A percentile compares a stretch with the other conserved stretches of the same genome.
phyloP scores from a whole-genome alignment of 2,329 filamentous ascomycete genomes.

The Drechslerella stenobrocha region DNA sequence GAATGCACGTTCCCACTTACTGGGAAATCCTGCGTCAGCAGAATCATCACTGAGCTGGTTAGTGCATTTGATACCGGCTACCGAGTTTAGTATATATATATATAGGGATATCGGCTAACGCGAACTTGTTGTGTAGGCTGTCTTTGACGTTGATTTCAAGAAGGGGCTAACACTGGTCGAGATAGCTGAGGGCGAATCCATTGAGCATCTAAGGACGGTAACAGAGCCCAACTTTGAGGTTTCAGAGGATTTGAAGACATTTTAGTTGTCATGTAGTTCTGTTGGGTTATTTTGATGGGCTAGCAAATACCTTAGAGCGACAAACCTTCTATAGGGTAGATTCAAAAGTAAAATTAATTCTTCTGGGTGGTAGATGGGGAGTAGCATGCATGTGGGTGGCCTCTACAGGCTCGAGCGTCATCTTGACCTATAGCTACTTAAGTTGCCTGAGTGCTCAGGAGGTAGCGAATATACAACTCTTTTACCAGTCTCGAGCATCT shows the following conservation, averaged over 20 bases:
- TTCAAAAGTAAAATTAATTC: no score
- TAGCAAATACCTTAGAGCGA: no score
- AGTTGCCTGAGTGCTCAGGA: no score
- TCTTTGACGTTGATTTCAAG: conserved; percentile 69
- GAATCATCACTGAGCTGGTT: conserved; percentile 70
- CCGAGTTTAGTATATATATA: not conserved
- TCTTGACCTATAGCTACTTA: no score
- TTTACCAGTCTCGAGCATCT: no score
- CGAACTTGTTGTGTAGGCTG: conserved; percentile 62
- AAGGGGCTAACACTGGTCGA: conserved; percentile 71
- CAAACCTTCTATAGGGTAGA: no score
- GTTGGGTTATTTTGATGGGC: no score
- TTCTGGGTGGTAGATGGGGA: no score
- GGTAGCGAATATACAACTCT: no score
- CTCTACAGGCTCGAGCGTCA: no score
- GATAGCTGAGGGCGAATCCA: conserved; percentile 68
- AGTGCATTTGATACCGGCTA: conserved; percentile 58
- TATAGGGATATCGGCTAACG: conserved; percentile 23
- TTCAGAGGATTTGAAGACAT: conserved; percentile 63
- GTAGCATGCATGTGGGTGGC: no score
- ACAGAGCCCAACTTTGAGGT: conserved; percentile 71
- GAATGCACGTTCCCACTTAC: conserved; percentile 68
- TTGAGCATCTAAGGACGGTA: conserved; percentile 71
- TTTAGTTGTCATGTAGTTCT: conserved; percentile 56
- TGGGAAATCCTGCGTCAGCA: conserved; percentile 69